These are phyloP conservation scores for Phytophthora idaei DNA, from an alignment of 352 stramenopile genomes.

Conservation along the genomic window DNA sequence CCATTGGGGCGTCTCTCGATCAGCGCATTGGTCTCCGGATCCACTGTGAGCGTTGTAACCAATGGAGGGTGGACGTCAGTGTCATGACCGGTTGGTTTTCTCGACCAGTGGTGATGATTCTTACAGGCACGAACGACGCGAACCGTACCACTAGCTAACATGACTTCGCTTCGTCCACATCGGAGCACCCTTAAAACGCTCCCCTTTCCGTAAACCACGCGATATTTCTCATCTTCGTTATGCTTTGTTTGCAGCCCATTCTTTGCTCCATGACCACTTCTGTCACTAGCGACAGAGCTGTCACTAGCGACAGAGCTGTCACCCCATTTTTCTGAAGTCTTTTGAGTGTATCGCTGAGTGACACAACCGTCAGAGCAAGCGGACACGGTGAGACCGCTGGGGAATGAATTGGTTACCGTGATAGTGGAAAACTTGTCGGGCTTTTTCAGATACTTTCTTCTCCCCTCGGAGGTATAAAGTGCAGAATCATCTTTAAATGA, in stretches of 20 bases:
- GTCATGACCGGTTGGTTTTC: constrained; percentile 1
- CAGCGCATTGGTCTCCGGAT: constrained; percentile 73
- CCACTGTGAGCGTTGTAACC: constrained; percentile 46
- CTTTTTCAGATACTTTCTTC: constrained; percentile 38
- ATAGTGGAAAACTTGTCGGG: constrained; percentile 58
- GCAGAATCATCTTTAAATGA: constrained; percentile 61
- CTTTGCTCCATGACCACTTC: not conserved
- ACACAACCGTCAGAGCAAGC: constrained; percentile 68
- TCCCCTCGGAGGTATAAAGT: constrained; percentile 48
- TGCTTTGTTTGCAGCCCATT: not conserved
- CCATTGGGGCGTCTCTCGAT: constrained; percentile 56
- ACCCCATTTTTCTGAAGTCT: not conserved
- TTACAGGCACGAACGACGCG: constrained; percentile 21
- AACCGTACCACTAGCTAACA: constrained; percentile 61
- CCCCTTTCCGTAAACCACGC: constrained; percentile 65
- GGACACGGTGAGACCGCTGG: constrained; percentile 57
- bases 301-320: not conserved
- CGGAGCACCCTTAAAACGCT: constrained; percentile 54
- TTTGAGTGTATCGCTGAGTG: constrained; percentile 40
- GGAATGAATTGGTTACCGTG: constrained; percentile 48
- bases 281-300: not conserved
- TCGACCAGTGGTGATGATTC: constrained; percentile 1
- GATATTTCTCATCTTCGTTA: constrained; percentile 27
- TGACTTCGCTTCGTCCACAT: constrained; percentile 40
- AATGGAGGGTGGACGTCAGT: constrained; percentile 7